A percentile compares a stretch with the other conserved stretches of the same genome.
phyloP scores from a whole-genome alignment of 345 rosid genomes.

The sweet orange (Citrus sinensis) region DVS_A1.0 CM039169.1:31977501-31978000 shows the following conservation, averaged over 20 bases:
- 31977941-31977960: too few species aligned
- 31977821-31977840: background rate
- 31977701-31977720: background rate
- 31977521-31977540: background rate
- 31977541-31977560: background rate
- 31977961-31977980: too few species aligned
- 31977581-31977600: background rate
- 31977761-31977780: background rate
- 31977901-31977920: too few species aligned
- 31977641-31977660: background rate
- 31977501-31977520: background rate
- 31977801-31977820: background rate
- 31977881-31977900: too few species aligned
- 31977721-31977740: background rate
- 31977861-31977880: too few species aligned
- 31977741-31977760: background rate
- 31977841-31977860: background rate
- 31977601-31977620: background rate
- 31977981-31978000: too few species aligned
- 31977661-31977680: background rate
- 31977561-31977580: background rate
- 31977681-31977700: background rate
- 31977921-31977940: too few species aligned
- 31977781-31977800: background rate
- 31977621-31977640: background rate